Conservation (phyloP, 2,329 filamentous ascomycete genomes). For the Pseudogymnoascus sp. region DNA sequence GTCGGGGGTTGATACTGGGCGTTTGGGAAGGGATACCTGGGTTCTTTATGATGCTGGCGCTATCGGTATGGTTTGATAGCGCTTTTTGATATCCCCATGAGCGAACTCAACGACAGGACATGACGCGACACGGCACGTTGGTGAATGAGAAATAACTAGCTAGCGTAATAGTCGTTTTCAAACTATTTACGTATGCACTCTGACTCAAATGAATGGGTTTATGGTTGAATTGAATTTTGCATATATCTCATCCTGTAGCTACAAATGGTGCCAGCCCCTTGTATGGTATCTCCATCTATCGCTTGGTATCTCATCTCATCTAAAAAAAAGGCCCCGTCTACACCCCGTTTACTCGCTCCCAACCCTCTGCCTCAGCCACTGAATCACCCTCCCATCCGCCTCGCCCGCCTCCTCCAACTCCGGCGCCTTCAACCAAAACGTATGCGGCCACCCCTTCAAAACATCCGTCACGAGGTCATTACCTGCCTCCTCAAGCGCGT, state of each 20-base stretch:
- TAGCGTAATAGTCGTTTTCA: background rate
- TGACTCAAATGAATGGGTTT: background rate
- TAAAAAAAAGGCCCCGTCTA: background rate
- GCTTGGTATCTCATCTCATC: slow-evolving; percentile 1
- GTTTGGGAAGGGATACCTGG: background rate
- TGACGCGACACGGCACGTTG: background rate
- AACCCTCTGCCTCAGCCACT: slow-evolving; percentile 35
- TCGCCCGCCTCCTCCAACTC: slow-evolving; percentile 32
- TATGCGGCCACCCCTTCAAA: slow-evolving; percentile 41
- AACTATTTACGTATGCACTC: background rate
- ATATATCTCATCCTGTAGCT: background rate
- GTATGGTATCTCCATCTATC: background rate
- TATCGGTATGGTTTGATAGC: background rate
- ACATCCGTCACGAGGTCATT: slow-evolving; percentile 36
- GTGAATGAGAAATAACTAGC: background rate
- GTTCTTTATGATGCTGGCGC: background rate
- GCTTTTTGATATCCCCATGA: slow-evolving; percentile 6
- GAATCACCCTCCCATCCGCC: slow-evolving; percentile 36
- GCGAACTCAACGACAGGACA: background rate
- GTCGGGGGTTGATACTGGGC: background rate
- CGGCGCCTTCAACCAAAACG: slow-evolving; percentile 43
- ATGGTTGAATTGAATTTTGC: background rate
- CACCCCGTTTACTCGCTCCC: background rate
- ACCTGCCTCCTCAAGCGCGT: slow-evolving; percentile 32
- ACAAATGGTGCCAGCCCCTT: background rate